Percentiles rank a stretch among this genome's conserved stretches.
Conservation (phyloP, 116 monocot genomes). For the Trichopus zeylanicus region DNA sequence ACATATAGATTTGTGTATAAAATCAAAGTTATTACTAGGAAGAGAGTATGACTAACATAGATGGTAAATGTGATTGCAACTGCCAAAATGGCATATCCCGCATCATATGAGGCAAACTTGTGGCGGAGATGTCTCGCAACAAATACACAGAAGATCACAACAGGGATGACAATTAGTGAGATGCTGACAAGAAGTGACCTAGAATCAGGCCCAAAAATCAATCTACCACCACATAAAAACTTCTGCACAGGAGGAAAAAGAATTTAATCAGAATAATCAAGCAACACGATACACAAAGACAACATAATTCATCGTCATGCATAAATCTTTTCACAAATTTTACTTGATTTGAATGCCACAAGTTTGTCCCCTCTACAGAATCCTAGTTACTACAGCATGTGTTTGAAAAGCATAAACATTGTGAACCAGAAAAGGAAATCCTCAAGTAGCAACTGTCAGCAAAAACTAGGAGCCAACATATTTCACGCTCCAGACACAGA, state of each 20-base stretch:
- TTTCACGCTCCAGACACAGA: no score
- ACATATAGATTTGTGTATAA: no score
- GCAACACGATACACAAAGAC: not conserved
- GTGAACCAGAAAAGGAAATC: not conserved
- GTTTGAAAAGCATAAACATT: not conserved
- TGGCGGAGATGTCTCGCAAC: constrained; percentile 80
- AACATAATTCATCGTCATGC: not conserved
- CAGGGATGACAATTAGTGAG: constrained; percentile 56
- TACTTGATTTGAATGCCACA: not conserved
- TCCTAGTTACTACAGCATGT: no score
- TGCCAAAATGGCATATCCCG: constrained; percentile 72
- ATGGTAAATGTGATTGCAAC: constrained; percentile 59
- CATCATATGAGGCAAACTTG: constrained; percentile 64
- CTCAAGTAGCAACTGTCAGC: no score
- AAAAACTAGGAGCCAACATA: no score
- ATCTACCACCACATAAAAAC: constrained; percentile 62
- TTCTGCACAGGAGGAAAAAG: constrained; percentile 34
- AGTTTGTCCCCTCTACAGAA: no score
- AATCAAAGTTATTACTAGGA: not conserved
- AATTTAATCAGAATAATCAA: not conserved
- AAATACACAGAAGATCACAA: constrained; percentile 84
- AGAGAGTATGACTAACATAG: constrained; percentile 44
- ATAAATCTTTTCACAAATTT: not conserved
- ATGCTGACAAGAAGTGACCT: constrained; percentile 57
- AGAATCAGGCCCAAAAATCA: constrained; percentile 89